Conservation (phyloP, 495 filamentous ascomycete species). For the Hypoxylon cercidicola region DNA sequence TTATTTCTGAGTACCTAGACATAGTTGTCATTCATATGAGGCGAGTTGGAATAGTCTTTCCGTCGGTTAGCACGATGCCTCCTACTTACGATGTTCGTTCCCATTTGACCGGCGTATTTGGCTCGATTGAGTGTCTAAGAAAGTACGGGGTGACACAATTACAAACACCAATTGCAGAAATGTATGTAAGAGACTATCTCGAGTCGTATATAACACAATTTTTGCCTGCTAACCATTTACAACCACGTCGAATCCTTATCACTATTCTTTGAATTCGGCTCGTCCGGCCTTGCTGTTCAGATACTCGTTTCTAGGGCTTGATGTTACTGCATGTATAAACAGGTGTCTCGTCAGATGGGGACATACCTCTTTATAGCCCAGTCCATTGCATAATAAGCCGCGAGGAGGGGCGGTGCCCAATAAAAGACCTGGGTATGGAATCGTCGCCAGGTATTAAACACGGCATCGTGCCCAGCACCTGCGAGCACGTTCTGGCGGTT, state of each 20-base stretch:
- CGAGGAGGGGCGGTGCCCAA: conserved; percentile 75
- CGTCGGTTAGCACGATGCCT: too few species aligned
- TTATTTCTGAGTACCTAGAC: too few species aligned
- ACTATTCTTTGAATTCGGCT: conserved; percentile 3
- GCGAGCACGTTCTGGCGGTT: conserved; percentile 66
- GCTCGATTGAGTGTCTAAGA: too few species aligned
- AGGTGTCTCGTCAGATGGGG: not conserved
- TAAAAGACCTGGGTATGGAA: conserved; percentile 76
- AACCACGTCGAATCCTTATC: not conserved
- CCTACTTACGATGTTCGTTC: too few species aligned
- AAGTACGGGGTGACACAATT: too few species aligned
- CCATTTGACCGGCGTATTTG: too few species aligned
- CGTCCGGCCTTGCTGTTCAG: conserved; percentile 32
- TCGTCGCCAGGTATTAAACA: conserved; percentile 70
- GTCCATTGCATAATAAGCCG: conserved; percentile 78
- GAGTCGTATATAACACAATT: too few species aligned
- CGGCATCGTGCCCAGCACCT: conserved; percentile 59
- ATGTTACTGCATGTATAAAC: not conserved
- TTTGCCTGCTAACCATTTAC: not conserved
- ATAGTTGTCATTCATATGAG: too few species aligned
- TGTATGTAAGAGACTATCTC: too few species aligned
- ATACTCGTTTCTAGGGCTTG: conserved; percentile 24
- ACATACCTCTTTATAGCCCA: conserved; percentile 86
- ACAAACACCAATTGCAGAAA: too few species aligned
- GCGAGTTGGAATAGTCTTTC: too few species aligned